Conservation (phyloP, 192 early-diverging fungal species). For the Spinellus fusiger region DNA sequence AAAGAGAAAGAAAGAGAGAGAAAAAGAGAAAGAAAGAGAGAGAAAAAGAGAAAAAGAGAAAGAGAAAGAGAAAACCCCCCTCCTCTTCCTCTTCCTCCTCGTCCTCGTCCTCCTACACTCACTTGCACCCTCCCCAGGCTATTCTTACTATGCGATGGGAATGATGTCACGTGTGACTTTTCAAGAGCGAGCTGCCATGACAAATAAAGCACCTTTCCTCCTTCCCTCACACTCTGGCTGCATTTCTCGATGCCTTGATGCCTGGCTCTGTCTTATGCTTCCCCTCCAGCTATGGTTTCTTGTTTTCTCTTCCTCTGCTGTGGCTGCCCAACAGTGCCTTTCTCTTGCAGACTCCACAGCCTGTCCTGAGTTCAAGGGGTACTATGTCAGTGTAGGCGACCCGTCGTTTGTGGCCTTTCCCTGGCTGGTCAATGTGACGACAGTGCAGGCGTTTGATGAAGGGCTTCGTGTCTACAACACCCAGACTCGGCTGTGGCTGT, state of each 20-base stretch:
- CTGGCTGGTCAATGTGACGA: slow-evolving; percentile 10
- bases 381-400: slow-evolving; percentile 2
- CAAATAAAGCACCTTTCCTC: no score
- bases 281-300: slow-evolving; percentile 1
- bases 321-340: slow-evolving; percentile 9
- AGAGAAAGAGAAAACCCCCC: background rate
- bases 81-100: background rate
- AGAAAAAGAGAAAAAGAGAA: background rate
- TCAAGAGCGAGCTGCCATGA: no score
- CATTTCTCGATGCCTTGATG: no score
- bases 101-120: background rate
- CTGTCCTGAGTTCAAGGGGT: slow-evolving; percentile 3
- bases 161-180: no score
- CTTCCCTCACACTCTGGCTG: no score
- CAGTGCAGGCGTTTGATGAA: slow-evolving; percentile 4
- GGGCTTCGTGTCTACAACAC: slow-evolving; percentile 1
- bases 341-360: background rate
- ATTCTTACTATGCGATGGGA: no score
- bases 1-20: background rate
- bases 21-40: background rate
- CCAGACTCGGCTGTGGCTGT: background rate
- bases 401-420: slow-evolving; percentile 2
- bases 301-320: slow-evolving; percentile 2
- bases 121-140: no score
- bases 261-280: no score